Evolutionary conservation across 2,329 filamentous ascomycete genomes (phyloP), one percentile per base, ranked within the genome.

Genomic region (Microcyclosporella mali): DNA sequence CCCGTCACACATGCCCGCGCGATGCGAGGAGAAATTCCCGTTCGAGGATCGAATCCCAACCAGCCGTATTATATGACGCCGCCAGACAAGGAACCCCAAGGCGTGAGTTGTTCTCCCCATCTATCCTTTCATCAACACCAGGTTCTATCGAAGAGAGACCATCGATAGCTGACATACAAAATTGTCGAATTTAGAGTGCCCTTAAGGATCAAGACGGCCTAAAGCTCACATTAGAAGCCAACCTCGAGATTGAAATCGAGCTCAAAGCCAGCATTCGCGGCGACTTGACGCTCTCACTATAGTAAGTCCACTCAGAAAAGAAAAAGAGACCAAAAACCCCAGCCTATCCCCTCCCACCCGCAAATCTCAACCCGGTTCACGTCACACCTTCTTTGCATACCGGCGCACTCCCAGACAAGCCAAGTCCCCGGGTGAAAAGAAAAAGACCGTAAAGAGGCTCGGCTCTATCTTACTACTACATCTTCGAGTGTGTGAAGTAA

Each of bases 241-340:
- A 89, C 65, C 71, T 92, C 44, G 86, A 92, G 53, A 75, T 92
- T 37, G 86, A 92, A 65, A 85, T 92, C 49, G 83, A 88, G 57
- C 74, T 92, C 48, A 92, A 92, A 73, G 86, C 86, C 15, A 82
- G 83, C 65, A 88, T 92, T 52, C 81, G 88, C 57, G 88, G 88
- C 59, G 88, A 94, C 68, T 68, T 94, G 51, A 88, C 85, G 27
- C 66, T 92, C 52, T 83, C 81, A 51, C 73, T 92, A 59, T 78
- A 84, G 84, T 87, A 75, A 72, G 79, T 81, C n/a, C 19, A n/a
- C n/a, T n/a, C n/a, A n/a, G n/a, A n/a, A n/a, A n/a, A n/a, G n/a
- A n/a, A n/a, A n/a, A n/a, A n/a, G n/a, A n/a, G n/a, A n/a, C n/a
- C n/a, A n/a, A n/a, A n/a, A 11, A 14, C 31, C n/a, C n/a, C 17